These are phyloP conservation scores for Sugiyamaella xylanicola DNA, from an alignment of 1,139 yeast genomes.

Conservation along the genomic window DNA sequence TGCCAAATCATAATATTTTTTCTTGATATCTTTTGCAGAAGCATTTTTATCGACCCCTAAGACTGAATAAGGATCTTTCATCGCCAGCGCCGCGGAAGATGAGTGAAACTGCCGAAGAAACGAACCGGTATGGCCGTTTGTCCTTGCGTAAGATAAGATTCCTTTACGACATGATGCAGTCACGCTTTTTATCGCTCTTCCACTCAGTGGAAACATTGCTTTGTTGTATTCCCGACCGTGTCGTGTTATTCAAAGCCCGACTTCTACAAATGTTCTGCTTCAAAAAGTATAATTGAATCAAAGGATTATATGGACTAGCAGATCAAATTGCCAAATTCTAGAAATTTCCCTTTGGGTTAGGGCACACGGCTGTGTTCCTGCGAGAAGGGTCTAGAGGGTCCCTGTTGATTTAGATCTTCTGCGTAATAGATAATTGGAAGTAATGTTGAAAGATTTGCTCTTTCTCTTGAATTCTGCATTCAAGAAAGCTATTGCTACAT, in stretches of 20 bases:
- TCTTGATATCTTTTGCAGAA: constrained; percentile 80
- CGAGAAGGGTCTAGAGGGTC: background rate
- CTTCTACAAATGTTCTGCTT: background rate
- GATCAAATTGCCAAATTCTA: constrained; percentile 11
- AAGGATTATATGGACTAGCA: background rate
- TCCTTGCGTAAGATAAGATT: background rate
- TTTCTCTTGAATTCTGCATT: too few relatives aligned
- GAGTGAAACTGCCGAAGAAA: constrained; percentile 16
- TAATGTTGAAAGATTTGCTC: too few relatives aligned
- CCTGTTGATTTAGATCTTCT: background rate
- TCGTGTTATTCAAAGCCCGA: background rate
- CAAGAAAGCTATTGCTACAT: too few relatives aligned
- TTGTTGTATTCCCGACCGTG: background rate
- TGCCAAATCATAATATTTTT: constrained; percentile 90
- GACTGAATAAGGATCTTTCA: constrained; percentile 78
- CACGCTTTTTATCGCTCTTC: constrained; percentile 4
- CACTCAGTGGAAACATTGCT: constrained; percentile 12
- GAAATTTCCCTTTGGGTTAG: constrained; percentile 17
- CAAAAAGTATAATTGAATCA: background rate
- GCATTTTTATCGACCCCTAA: constrained; percentile 78
- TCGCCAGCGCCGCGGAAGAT: constrained; percentile 22
- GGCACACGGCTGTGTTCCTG: background rate
- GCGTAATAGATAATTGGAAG: too few relatives aligned
- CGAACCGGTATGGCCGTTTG: background rate
- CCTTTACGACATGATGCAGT: background rate